Percentiles rank a stretch among this genome's conserved stretches.
Conservation (phyloP, 179 eudicot species). For the Vitellaria paradoxa region DNA sequence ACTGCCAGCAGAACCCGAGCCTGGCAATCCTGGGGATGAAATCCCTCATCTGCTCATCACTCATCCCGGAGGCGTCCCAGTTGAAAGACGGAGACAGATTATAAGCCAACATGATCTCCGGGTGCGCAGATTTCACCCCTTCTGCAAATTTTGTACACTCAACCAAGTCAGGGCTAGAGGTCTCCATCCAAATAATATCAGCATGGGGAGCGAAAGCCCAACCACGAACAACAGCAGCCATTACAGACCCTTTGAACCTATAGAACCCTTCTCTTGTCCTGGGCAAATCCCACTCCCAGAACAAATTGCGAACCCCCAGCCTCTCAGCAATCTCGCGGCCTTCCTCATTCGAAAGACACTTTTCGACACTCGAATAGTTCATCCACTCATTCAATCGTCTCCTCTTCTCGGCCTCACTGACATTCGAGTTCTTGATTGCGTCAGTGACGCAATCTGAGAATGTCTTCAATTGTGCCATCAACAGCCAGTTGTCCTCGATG, state of each 20-base stretch:
- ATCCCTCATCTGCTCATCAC: slow-evolving; percentile 71
- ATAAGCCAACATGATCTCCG: slow-evolving; percentile 78
- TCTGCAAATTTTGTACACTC: slow-evolving; percentile 71
- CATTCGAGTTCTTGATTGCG: slow-evolving; percentile 41
- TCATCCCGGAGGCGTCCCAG: slow-evolving; percentile 96
- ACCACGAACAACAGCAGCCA: slow-evolving; percentile 73
- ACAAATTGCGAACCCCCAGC: slow-evolving; percentile 52
- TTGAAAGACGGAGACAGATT: slow-evolving; percentile 87
- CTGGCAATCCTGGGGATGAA: slow-evolving; percentile 79
- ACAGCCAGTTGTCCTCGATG: slow-evolving; percentile 69
- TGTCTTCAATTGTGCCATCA: slow-evolving; percentile 53
- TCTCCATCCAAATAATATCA: slow-evolving; percentile 87
- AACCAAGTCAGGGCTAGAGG: slow-evolving; percentile 59
- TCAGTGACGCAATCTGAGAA: slow-evolving; percentile 66
- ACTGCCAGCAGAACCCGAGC: slow-evolving; percentile 82
- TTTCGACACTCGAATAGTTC: slow-evolving; percentile 46
- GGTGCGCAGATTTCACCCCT: slow-evolving; percentile 50
- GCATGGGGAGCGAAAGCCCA: slow-evolving; percentile 66
- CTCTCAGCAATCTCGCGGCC: slow-evolving; percentile 53
- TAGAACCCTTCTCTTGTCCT: slow-evolving; percentile 90
- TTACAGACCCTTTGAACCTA: slow-evolving; percentile 72
- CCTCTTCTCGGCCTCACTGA: slow-evolving; percentile 51
- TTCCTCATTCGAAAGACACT: slow-evolving; percentile 58
- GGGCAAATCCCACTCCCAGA: slow-evolving; percentile 90
- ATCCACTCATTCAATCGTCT: slow-evolving; percentile 62